A percentile compares a stretch with the other conserved stretches of the same genome.
Conservation (phyloP, 208 protist genomes). For the Leishmania arabica region DNA sequence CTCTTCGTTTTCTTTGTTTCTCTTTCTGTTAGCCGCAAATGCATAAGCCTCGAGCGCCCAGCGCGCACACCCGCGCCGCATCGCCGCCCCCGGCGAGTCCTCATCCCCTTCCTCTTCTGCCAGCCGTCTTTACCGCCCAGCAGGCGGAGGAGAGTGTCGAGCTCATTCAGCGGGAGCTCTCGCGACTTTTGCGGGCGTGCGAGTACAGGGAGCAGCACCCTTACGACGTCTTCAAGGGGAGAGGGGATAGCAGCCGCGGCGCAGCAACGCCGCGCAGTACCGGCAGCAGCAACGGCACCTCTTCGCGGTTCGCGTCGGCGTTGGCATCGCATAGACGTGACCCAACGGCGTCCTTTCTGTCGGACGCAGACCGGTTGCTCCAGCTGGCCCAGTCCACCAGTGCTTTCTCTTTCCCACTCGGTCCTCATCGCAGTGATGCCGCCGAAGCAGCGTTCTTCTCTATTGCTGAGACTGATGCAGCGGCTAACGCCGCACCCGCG, state of each 20-base stretch:
- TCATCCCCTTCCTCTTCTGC: not conserved
- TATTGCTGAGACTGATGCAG: not conserved
- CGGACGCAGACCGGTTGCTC: not conserved
- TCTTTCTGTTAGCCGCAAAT: not conserved
- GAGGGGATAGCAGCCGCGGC: not conserved
- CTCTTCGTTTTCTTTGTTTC: not conserved
- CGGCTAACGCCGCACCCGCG: not conserved
- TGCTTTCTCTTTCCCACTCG: not conserved
- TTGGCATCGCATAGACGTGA: not conserved
- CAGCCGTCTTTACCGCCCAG: slow-evolving; percentile 10
- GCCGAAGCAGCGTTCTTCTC: not conserved
- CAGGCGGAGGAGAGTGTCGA: slow-evolving; percentile 32
- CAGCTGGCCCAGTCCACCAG: not conserved
- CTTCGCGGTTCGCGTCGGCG: not conserved
- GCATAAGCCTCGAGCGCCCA: not conserved
- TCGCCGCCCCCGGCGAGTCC: not conserved
- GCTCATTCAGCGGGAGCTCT: slow-evolving; percentile 39
- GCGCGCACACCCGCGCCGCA: not conserved
- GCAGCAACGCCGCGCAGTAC: not conserved
- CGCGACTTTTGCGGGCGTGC: slow-evolving; percentile 40
- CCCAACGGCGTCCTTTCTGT: not conserved
- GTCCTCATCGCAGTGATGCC: not conserved
- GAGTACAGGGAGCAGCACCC: slow-evolving; percentile 46
- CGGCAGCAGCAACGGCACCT: not conserved
- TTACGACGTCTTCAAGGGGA: slow-evolving; percentile 1